Base-by-base conservation (phyloP, 192 early-diverging fungal genomes). In the Coemansia sp. region DNA sequence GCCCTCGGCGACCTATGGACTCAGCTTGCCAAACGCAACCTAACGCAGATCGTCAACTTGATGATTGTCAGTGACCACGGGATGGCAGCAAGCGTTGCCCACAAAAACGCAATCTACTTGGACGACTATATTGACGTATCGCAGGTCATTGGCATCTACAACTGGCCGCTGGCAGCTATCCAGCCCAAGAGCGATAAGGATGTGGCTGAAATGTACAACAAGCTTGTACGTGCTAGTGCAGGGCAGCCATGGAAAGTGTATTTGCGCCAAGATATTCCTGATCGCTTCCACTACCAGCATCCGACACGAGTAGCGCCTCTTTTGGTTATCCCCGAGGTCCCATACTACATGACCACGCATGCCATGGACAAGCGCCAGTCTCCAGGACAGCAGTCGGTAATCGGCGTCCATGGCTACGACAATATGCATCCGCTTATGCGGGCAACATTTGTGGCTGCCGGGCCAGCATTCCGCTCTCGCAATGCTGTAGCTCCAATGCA, bases 341-440 rank as follows among this genome's bases (percentile, higher is more conserved):
- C 88, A 3, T 84, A 80, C 59, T 68, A 82, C 32, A 81, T 88
- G 59, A 75, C 80, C 3, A 81, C 56, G 7, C 58, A 14, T 51
- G 62, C 40, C 10, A 43, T 44, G 11, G 59, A 66, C 40, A 31
- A 46, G 40, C 44, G 45, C 42, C 23, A 11, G 21, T 53, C 50
- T 11, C 58, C 55, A 11, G 46, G 59, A 0, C 49, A 60, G 10
- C 56, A 62, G 51, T 51, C 56, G 8, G 61, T 70, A 2, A 60
- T 64, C 23, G 93, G 92, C 14, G 76, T 82, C 21, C 94, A 97
- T 65, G 94, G 94, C 6, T 97, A 91, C 73, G 88, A 93, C 58
- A 81, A 88, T 69, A 34, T 78, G 56, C 59, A 83, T 30, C 64
- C 72, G 4, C 83, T 89, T 12, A 97, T 97, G 92, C 80, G 89